Base-by-base conservation (phyloP, 305 asterid genomes). In the Fraxinus nigra region DNA sequence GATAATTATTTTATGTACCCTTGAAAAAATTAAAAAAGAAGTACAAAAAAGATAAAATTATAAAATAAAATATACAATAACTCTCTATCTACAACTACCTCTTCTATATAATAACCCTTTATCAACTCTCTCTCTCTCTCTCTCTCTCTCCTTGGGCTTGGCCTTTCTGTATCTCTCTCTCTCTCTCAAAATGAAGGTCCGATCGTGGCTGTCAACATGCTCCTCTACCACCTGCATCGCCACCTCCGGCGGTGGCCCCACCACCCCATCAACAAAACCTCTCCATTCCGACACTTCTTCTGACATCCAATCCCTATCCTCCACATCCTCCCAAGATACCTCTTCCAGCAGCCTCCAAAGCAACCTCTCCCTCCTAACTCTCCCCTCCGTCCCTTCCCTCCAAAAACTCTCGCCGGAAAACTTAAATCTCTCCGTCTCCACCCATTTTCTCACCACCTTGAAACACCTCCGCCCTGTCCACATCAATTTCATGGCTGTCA, bases 331-430 rank as follows among this genome's bases (percentile, higher is more conserved):
- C 38, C 90, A 84, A 73, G 85, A 85, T 16, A 84, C 90, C 70
- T 80, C 80, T 82, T 78, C 28, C 79, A 86, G 83, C 82, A 90
- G 94, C 84, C 88, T 93, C 20, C 92, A 92, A 38, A 84, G 85
- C 92, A 89, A 90, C 34, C 89, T 89, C 81, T 94, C 98, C 2
- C 91, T 94, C 77, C 51, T 89, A 80, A 94, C 98, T 20, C 92
- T 92, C 74, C 97, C 97, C 28, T 94, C 98, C 26, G 82, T 94
- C 38, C 98, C 95, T 5, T 94, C 97, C 33, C 97, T 94, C 75
- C 95, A 94, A 35, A 92, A 83, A 16, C 90, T 84, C 85, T 88
- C 94, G 0, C 92, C 97, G 0, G 89, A 79, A 26, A 79, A 75
- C 84, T 8, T 86, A 34, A 83, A 79, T 72, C 48, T 83, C 63